Base-by-base conservation (phyloP, 139 green algal genomes). In the Picochlorum sp. region DNA sequence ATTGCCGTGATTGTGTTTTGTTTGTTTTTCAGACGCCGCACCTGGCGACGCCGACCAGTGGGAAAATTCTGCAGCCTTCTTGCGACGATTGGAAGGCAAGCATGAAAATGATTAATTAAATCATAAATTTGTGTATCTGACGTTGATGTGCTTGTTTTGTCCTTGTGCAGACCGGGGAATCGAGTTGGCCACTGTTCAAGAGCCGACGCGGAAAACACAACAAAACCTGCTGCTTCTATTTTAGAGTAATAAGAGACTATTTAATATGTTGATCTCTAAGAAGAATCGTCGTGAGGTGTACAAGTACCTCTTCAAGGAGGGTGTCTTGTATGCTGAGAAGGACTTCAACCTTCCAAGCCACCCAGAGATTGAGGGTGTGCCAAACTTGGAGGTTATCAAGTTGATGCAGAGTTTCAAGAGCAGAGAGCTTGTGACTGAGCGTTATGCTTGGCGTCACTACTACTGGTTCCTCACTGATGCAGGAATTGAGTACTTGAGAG, bases 301-400 rank as follows among this genome's bases (percentile, higher is more conserved):
- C 92, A 98, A 97, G 89, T 96, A 93, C 86, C 94, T 99, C 73
- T 99, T 99, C 84, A 89, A 95, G 70, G 94, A 99, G 91, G 94
- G 94, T 26, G 94, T 99, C 46, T 78, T 98, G 49, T 92, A 88
- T 66, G 94, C 94, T 21, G 89, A 97, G 88, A 99, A 99, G 91
- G 92, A 99, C 85, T 97, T 92, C 83, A 95, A 97, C 80, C 80
- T 95, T 34, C 69, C 84, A 52, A 84, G 90, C 76, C 94, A 99
- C 86, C 90, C 94, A 28, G 89, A 97, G 69, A 83, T 78, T 24
- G 58, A 73, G 65, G 80, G 82, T 23, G 87, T 99, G 58, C 86
- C 86, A 63, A 99, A 99, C 86, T 84, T 99, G 50, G 66, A 79
- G 67, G 73, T 79, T 38, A 79, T 79, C 67, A 79, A 79, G 73